Evolutionary conservation across 805 yeast species (phyloP), one percentile per base, ranked within the genome.

Genomic region (Schwanniomyces polymorphus): DNA sequence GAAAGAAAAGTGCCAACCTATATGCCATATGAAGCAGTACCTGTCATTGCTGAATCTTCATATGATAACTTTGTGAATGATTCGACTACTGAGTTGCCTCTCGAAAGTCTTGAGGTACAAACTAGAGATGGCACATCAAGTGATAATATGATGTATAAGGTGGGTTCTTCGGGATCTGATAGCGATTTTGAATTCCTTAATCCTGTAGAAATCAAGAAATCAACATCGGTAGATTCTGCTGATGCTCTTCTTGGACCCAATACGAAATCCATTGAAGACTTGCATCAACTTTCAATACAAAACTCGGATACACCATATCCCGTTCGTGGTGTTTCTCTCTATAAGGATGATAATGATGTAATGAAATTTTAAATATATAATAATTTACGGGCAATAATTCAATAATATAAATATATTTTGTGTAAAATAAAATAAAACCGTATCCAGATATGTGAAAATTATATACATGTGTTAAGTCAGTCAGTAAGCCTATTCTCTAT

Each of bases 251-350:
- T 31, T 4, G 35, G 7, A 31, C 7, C 35, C 4, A 21, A 31
- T 7, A 31, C 35, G 4, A 21, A 31, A 3, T 12, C 21, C 17
- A 14, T 31, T 7, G 17, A 7, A 6, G 3, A 21, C 21, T n/a
- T n/a, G n/a, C 14, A 31, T 31, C 7, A 16, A 5, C 10, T 7
- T 6, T 18, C 18, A 31, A 31, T 5, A 4, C 7, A 31, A 16
- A 31, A 7, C 21, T 16, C 17, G 7, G 9, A 6, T 6, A 46
- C 61, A 2, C 72, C 72, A 2, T 67, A 67, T 44, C 72, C 72
- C 1, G 51, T 65, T 4, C 48, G 72, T 42, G 70, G 70, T 7
- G 53, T 66, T 5, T 64, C 71, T 6, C 50, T 62, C 45, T 64
- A 50, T 31, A 54, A 45, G 31, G 44, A 51, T 25, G 14, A 25